phyloP scores from a whole-genome alignment of 768 basidiomycete species.

The Hygrophorus russula region DNA sequence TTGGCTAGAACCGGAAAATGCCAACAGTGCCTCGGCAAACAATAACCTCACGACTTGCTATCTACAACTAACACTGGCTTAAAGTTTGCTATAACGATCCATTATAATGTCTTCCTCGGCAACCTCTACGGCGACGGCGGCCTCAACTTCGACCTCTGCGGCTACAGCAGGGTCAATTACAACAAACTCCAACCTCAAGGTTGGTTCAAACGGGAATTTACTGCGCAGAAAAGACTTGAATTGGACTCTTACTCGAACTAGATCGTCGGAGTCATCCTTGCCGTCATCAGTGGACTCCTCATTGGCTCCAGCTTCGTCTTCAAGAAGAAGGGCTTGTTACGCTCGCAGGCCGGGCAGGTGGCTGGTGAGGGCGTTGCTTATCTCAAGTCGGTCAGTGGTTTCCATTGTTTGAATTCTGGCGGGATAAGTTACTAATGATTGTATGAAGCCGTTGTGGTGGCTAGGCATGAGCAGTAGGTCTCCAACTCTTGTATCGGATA shows the following conservation, averaged over 20 bases:
- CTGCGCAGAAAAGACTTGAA: background rate
- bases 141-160: conserved; percentile 21
- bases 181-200: conserved; percentile 41
- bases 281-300: conserved; percentile 68
- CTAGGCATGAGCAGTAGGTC: conserved; percentile 75
- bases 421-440: conserved; percentile 7
- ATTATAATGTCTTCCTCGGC: background rate
- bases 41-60: too few species aligned
- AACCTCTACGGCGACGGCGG: conserved; percentile 16
- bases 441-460: conserved; percentile 78
- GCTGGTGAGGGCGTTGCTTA: conserved; percentile 88
- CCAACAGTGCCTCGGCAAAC: too few species aligned
- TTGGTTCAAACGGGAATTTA: conserved; percentile 11
- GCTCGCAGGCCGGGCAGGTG: conserved; percentile 68
- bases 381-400: conserved; percentile 72
- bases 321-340: conserved; percentile 90
- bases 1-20: too few species aligned
- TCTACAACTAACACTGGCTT: background rate
- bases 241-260: conserved; percentile 15
- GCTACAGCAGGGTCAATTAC: conserved; percentile 24
- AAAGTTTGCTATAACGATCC: background rate
- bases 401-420: background rate
- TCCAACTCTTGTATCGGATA: conserved; percentile 36
- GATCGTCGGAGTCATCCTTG: conserved; percentile 71
- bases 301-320: conserved; percentile 93